Base-by-base conservation (phyloP, 23 red algal genomes). In the Chondrus crispus region DNA sequence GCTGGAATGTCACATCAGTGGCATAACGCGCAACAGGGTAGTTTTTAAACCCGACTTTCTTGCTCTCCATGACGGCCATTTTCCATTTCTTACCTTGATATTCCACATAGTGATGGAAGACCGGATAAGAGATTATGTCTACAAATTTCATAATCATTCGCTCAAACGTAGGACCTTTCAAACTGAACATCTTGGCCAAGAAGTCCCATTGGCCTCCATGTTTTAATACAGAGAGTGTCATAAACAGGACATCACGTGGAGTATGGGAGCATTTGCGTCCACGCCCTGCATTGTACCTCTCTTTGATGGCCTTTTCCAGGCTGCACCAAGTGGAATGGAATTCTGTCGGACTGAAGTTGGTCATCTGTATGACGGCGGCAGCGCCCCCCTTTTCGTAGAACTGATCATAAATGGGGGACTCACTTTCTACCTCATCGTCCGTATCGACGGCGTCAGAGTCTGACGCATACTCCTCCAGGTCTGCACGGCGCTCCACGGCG, bases 171-270 rank as follows among this genome's bases (percentile, higher is more conserved):
- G 52, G 14, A 22, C 7, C 3, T 2, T 57, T 55, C 60, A 3
- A 13, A 35, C 8, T 30, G 3, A 62, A 52, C 29, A 6, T 19
- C 37, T 35, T 24, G 28, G 3, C 6, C 24, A 82, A 42, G 28
- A 52, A 58, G 2, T 57, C 78, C 11, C 78, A 82, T 20, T 32
- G 49, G 24, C 78, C 78, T 8, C 78, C 53, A 57, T 82, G 22
- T 42, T 62, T 60, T 2, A 60, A 32, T 11, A 24, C 30, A 57
- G 78, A 57, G 7, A 82, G 49, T 2, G 48, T 60, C 78, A 82
- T 82, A 62, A 82, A 82, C 14, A 82, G 12, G n/a, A 82, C 49
- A 62, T 82, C 78, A n/a, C 43, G 53, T 32, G 53, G 53, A 2
- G 47, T 62, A 62, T 60, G 30, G 40, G 24, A 14, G 30, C 49